Percentiles rank a stretch among this genome's conserved stretches.
Evolutionary conservation across 1,139 yeast species (phyloP).

Genomic region (Hansenula sp.): DNA sequence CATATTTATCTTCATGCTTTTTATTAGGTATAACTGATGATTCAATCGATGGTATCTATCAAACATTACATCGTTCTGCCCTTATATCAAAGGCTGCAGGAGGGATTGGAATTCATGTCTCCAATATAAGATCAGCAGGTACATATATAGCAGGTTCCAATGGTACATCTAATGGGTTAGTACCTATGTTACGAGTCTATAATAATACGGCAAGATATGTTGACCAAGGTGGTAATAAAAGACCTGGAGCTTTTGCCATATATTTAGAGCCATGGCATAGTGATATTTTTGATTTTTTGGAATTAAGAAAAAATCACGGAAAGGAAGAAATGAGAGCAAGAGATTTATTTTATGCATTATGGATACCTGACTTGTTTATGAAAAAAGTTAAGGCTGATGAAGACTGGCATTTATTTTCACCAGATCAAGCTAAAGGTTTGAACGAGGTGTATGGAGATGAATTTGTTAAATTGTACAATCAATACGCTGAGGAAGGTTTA

Average conservation of each 20-base stretch:
- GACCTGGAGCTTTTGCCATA: slow-evolving; percentile 90
- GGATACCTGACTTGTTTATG: slow-evolving; percentile 92
- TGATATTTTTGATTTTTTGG: slow-evolving; percentile 76
- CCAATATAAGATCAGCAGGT: slow-evolving; percentile 79
- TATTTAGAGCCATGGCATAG: slow-evolving; percentile 92
- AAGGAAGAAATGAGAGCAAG: slow-evolving; percentile 88
- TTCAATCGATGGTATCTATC: slow-evolving; percentile 86
- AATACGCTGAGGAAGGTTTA: slow-evolving; percentile 61
- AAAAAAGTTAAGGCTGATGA: slow-evolving; percentile 73
- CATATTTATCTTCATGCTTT: slow-evolving; percentile 87
- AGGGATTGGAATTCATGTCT: slow-evolving; percentile 83
- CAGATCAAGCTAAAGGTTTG: slow-evolving; percentile 82
- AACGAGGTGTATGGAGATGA: slow-evolving; percentile 78
- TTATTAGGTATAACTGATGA: slow-evolving; percentile 83
- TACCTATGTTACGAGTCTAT: slow-evolving; percentile 87
- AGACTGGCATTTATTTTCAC: slow-evolving; percentile 83
- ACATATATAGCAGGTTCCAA: slow-evolving; percentile 85
- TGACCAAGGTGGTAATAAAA: slow-evolving; percentile 90
- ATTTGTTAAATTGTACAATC: slow-evolving; percentile 62
- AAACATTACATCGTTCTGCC: slow-evolving; percentile 81
- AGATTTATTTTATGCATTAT: slow-evolving; percentile 80
- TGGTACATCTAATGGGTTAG: slow-evolving; percentile 86
- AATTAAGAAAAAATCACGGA: slow-evolving; percentile 84
- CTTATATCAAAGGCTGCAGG: slow-evolving; percentile 87
- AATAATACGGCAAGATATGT: slow-evolving; percentile 90